Evolutionary conservation across 306 rosid genomes (phyloP).

Genomic region (Heteromeles arbutifolia): DNA sequence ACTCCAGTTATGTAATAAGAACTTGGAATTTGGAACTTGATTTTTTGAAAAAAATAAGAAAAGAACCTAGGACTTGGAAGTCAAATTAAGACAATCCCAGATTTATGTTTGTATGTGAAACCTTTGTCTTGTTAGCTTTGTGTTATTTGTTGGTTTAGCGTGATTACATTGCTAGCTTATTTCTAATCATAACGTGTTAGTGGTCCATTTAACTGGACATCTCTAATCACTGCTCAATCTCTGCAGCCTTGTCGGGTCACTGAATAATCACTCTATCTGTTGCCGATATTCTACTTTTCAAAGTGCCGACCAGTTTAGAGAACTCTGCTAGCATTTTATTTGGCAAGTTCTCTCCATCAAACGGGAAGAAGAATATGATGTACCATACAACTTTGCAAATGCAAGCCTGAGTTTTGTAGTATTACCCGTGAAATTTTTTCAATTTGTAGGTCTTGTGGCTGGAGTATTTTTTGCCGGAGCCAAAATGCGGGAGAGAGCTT

Average conservation of each 20-base stretch:
- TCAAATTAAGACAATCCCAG: neutral
- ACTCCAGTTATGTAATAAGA: neutral
- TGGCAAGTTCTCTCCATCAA: conserved; percentile 43
- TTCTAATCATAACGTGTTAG: neutral
- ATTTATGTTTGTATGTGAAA: neutral
- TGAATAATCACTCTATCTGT: conserved; percentile 92
- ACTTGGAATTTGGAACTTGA: no score
- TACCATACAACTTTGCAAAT: neutral
- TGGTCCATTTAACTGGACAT: neutral
- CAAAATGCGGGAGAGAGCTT: conserved; percentile 72
- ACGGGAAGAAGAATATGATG: neutral
- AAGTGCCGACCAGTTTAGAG: conserved; percentile 92
- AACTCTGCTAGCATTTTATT: conserved; percentile 82
- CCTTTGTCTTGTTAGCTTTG: neutral
- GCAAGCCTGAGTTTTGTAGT: conserved; percentile 10
- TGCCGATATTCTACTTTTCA: conserved; percentile 81
- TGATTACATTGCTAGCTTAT: neutral
- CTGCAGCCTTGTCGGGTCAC: conserved; percentile 92
- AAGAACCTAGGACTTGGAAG: neutral
- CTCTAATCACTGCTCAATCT: conserved; percentile 23
- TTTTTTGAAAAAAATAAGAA: no score
- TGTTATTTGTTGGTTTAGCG: neutral
- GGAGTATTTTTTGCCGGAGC: conserved; percentile 94
- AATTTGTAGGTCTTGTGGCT: conserved; percentile 75
- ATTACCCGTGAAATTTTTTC: conserved; percentile 14